Evolutionary conservation across 2,329 filamentous ascomycete genomes (phyloP), one percentile per base, ranked within the genome.

Genomic region (Acrocalymma vagum): DNA sequence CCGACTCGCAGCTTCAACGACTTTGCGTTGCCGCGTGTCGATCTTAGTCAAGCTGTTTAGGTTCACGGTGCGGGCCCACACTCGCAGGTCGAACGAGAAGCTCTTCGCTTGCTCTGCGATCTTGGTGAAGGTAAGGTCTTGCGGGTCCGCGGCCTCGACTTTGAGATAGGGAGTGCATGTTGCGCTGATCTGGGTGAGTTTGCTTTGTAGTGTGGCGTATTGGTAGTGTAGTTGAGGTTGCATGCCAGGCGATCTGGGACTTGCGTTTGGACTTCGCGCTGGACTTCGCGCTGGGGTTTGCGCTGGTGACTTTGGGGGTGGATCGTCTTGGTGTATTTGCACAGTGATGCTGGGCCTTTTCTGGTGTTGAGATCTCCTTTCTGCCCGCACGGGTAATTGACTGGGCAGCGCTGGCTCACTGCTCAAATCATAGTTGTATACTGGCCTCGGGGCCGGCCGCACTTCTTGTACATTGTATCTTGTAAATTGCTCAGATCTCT

Each of bases 91-190:
- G 17, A 60, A 56, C 2, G 48, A 31, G 29, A 57, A 54, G 1
- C 55, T 52, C n/a, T 57, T 48, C 3, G 53, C 45, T 10, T 47
- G 47, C 17, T 53, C 51, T 9, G 43, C 29, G 17, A 64, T 62
- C 36, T 61, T 62, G 6, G 40, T 38, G 27, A 64, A 63, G 0
- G 59, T 62, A 17, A 62, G 29, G 22, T 62, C 58, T 25, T 25
- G 45, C 1, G 60, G 55, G 9, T 56, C 36, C 6, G 53, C 58
- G 10, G 59, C 45, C 21, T 60, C 55, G 4, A 62, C 48, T 9
- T 64, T 35, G 5, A 35, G 15, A 22, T 49, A 60, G 1, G 50
- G 53, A 9, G 38, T 3, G 24, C 60, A 64, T 4, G 39, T 42
- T 3, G 27, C 31, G 8, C 29, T 30, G 28, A 62, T 46, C 5